Conservation (phyloP, 768 basidiomycete genomes). For the Suillus plorans region DNA sequence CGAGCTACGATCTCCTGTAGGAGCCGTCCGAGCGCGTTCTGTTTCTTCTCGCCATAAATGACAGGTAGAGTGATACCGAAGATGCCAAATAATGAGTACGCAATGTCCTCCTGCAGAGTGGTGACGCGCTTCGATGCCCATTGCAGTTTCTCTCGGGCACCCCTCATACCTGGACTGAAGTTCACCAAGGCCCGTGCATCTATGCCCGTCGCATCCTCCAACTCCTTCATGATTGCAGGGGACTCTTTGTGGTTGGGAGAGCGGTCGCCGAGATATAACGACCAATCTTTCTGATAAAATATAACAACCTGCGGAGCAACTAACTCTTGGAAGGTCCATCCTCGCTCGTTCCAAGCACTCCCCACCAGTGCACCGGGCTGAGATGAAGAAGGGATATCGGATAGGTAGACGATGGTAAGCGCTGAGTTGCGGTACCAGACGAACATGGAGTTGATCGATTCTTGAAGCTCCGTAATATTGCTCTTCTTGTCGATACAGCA, state of each 20-base stretch:
- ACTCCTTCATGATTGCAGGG: neutral
- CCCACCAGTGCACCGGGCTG: neutral
- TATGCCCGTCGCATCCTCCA: neutral
- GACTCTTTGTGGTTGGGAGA: neutral
- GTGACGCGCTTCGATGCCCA: neutral
- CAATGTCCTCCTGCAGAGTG: neutral
- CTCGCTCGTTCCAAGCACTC: neutral
- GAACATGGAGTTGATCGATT: neutral
- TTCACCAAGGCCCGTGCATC: neutral
- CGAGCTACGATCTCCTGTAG: neutral
- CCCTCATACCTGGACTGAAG: neutral
- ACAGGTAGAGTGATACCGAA: neutral
- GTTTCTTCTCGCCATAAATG: neutral
- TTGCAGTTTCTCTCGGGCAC: neutral
- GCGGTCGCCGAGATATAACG: neutral
- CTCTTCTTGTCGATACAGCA: neutral
- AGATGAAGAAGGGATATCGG: neutral
- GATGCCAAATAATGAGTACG: neutral
- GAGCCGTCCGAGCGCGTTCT: neutral
- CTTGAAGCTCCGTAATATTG: neutral
- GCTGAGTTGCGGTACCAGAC: neutral
- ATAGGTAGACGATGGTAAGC: neutral
- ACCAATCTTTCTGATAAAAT: neutral
- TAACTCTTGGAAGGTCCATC: neutral
- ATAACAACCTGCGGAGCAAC: neutral